Evolutionary conservation across 2,329 filamentous ascomycete species (phyloP), one percentile per base, ranked within the genome.

Genomic region (Aspergillus sp.): DNA sequence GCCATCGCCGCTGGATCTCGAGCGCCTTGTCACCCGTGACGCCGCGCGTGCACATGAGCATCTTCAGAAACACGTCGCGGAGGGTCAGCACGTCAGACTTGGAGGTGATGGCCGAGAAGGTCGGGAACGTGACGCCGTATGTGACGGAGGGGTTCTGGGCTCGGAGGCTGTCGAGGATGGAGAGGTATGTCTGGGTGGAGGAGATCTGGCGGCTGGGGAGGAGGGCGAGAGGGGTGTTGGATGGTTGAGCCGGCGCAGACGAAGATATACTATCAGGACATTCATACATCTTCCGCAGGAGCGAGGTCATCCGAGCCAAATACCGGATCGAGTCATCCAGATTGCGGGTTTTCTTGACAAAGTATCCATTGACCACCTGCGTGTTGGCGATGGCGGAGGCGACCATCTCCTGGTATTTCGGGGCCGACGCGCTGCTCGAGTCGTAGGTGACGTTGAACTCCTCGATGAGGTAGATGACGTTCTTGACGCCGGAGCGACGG

Each of bases 291-390:
- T 67, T 68, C 48, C 78, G 77, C 5, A 91, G 63, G 42, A 82
- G 66, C 26, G 64, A 64, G 0, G 83, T 89, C 74, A 89, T 78
- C 4, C 74, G 69, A 1, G 78, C 73, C 3, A 91, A 66, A 51
- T 89, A 91, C 26, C 70, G 71, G 42, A 89, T 83, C 0, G 81
- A 82, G 37, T 89, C 82, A 44, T 88, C 82, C 54, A 89, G 72
- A 45, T 78, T 82, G 30, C 70, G 66, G 2, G 83, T 89, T 49
- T 74, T 72, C 58, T 88, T 88, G 34, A 89, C 68, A 47, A 88
- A 88, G 52, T 79, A 88, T 25, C 79, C 80, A 49, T 85, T 79
- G 33, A 86, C 78, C 14, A 86, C 80, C 49, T 88, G 82, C 4
- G 80, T 84, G 8, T 77, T 80, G 6, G 80, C 80, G 30, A 89